A percentile compares a stretch with the other conserved stretches of the same genome.
These are phyloP conservation scores for Elongisporangium senticosum DNA, from an alignment of 352 stramenopile genomes.

Conservation along the genomic window DNA sequence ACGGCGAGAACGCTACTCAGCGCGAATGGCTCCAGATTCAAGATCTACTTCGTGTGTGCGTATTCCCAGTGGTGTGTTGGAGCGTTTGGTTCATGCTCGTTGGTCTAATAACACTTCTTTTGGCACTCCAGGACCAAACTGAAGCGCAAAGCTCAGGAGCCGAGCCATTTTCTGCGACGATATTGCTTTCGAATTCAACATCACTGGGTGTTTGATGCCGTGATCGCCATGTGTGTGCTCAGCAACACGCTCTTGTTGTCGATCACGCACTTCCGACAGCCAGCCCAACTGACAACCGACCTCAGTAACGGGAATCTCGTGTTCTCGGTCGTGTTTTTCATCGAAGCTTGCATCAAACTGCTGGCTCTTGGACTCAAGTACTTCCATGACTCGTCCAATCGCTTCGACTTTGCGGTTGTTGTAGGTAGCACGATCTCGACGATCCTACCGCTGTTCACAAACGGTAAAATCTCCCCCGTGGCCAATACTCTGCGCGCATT, in stretches of 20 bases:
- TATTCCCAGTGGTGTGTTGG: constrained; percentile 1
- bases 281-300: constrained; percentile 5
- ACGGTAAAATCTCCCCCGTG: constrained; percentile 38
- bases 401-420: constrained; percentile 64
- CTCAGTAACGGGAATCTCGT: constrained; percentile 27
- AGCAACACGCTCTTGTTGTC: constrained; percentile 37
- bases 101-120: too few species aligned
- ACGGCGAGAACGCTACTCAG: constrained; percentile 55
- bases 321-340: constrained; percentile 52
- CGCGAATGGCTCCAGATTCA: constrained; percentile 60
- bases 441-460: constrained; percentile 29
- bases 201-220: constrained; percentile 23
- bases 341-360: constrained; percentile 63
- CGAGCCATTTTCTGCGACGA: constrained; percentile 12
- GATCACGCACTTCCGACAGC: constrained; percentile 30
- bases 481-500: constrained; percentile 55
- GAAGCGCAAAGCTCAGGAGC: constrained; percentile 17
- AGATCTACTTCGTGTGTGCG: constrained; percentile 25
- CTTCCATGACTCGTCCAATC: constrained; percentile 56
- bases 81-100: too few species aligned
- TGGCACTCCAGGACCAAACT: constrained; percentile 16
- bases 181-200: constrained; percentile 28
- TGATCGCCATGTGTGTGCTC: constrained; percentile 26
- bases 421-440: constrained; percentile 33
- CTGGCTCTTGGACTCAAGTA: constrained; percentile 55